Evolutionary conservation across 257 asterid genomes (phyloP), one percentile per base, ranked within the genome.

Genomic region (Capsicum chinense): DNA sequence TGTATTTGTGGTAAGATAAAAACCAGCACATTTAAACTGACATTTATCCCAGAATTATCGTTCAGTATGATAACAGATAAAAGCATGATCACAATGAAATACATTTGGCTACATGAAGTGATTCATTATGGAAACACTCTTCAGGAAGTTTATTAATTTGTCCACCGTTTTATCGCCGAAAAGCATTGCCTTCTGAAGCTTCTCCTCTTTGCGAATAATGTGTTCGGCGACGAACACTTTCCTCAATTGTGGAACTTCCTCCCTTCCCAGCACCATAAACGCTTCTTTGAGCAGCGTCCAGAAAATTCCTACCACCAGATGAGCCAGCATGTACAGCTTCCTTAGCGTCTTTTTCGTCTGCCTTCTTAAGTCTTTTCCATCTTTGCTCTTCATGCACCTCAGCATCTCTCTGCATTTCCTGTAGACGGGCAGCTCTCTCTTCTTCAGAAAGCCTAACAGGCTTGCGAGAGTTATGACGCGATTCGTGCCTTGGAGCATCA

Each of bases 321-420:
- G 83, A 85, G 10, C 83, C 87, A 7, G 89, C 94, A 52, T 67
- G 84, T 21, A 88, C 79, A 63, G 94, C 95, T 89, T 95, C 99
- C 79, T 84, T 84, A 54, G 92, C 95, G 19, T 97, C 99, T 19
- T 73, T 90, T 26, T 92, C 98, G 19, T 89, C 98, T 13, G 98
- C 99, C 88, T 89, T 94, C 93, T 93, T 93, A 54, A 97, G 81
- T 56, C 97, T 88, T 84, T 92, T 95, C 98, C 97, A 95, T 85
- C 99, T 89, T 76, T 97, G 98, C 87, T 92, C 95, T 88, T 97
- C 99, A 59, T 97, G 98, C 85, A 86, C 76, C 84, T 90, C 97
- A 79, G 99, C 99, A 88, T 97, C 98, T 92, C 90, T 91, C 84
- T 93, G 94, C 99, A 97, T 97, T 92, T 95, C 99, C 90, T 85